Base-by-base conservation (phyloP, 805 yeast genomes). In the Lipomyces spencermartinsiae region DNA sequence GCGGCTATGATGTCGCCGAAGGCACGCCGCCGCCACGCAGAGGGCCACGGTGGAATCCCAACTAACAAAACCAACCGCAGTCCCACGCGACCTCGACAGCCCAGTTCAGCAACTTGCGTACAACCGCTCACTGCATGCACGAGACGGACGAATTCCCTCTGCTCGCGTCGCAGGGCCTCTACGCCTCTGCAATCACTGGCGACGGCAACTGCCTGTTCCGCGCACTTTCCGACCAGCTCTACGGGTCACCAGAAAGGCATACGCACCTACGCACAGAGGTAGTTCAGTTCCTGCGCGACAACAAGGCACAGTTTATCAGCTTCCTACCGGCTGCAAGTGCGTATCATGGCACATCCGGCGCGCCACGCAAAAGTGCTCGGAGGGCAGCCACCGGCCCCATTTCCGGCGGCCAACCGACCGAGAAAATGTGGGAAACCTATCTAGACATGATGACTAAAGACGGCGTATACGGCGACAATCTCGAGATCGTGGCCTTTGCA, bases 141-240 rank as follows among this genome's bases (percentile, higher is more conserved):
- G 35, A 43, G 49, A 43, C 49, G 22, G 49, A 43, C 46, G 83
- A 80, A 68, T 81, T 80, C 63, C 81, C 82, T 1, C 63, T 79
- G 5, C 74, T 81, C 49, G 73, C 67, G 33, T 67, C 71, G 22
- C 73, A 79, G 51, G 80, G 78, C 1, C 73, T 80, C 4, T 78
- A 79, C 65, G 82, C 82, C 1, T 64, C 81, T 3, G 67, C 77
- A 4, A 79, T 80, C 39, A 72, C 73, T 29, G 83, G 83, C 7
- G 83, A 81, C 64, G 83, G 83, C 25, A 81, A 81, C 74, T 81
- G 83, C 64, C 71, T 81, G n/a, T 81, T 81, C 67, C 74, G 83
- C 29, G 78, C 83, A 0, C 65, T 81, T 34, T 76, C 81, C 31
- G 83, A 81, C 72, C 83, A 81, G 68, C 63, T 76, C 8, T 78